A percentile compares a stretch with the other conserved stretches of the same genome.
Conservation (phyloP, 2,329 filamentous ascomycete species). For the Rhexocercosporidium sp. region DNA sequence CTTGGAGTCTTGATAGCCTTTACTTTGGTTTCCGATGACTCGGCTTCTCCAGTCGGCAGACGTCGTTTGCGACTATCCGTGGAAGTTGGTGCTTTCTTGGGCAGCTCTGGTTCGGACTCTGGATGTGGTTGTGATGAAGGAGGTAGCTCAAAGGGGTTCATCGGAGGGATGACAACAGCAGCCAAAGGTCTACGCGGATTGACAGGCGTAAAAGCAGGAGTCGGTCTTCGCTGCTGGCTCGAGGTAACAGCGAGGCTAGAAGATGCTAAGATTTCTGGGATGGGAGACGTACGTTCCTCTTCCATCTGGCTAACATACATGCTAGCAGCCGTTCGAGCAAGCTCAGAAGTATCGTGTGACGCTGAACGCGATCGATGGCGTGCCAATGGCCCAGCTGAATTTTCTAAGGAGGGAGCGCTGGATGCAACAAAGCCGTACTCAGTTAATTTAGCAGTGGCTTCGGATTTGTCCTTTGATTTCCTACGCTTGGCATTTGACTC, state of each 20-base stretch:
- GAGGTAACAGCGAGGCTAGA: background rate
- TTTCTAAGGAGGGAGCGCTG: background rate
- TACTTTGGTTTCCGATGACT: constrained; percentile 13
- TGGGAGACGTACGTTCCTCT: background rate
- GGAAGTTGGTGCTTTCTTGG: constrained; percentile 11
- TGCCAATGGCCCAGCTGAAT: background rate
- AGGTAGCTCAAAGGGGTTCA: background rate
- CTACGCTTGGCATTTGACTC: constrained; percentile 23
- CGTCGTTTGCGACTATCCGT: constrained; percentile 31
- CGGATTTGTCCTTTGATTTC: constrained; percentile 14
- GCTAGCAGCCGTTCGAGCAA: background rate
- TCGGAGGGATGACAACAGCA: background rate
- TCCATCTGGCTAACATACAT: constrained; percentile 6
- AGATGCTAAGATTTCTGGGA: background rate
- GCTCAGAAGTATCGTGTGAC: background rate
- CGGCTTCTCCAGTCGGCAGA: constrained; percentile 26
- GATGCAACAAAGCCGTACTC: constrained; percentile 18
- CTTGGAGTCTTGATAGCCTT: background rate
- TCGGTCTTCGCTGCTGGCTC: constrained; percentile 20
- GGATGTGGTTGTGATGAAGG: constrained; percentile 8
- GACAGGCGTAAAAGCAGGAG: constrained; percentile 22
- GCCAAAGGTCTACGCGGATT: constrained; percentile 3
- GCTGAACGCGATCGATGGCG: background rate
- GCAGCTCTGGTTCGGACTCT: constrained; percentile 13
- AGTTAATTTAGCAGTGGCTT: constrained; percentile 19